phyloP scores from a whole-genome alignment of 2,329 filamentous ascomycete genomes.

The Penicillium sp. region DNA sequence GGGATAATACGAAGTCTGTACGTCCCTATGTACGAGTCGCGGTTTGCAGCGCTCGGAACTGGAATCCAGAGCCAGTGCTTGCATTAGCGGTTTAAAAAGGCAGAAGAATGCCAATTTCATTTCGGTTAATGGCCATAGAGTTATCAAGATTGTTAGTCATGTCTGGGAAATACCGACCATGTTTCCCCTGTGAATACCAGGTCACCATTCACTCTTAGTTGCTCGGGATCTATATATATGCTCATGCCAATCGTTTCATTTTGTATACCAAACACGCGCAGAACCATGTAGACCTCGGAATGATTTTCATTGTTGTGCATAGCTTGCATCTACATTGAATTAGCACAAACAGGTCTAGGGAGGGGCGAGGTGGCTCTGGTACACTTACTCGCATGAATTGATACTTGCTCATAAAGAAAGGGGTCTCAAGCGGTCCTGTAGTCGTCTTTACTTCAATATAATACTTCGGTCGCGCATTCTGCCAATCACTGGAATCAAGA shows the following conservation, averaged over 20 bases:
- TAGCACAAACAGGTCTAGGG: background rate
- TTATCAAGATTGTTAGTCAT: background rate
- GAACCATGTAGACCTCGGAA: constrained; percentile 11
- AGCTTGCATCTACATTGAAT: background rate
- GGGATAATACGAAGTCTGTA: no score
- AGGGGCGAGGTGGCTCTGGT: background rate
- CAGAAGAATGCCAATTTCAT: background rate
- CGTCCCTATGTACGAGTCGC: no score
- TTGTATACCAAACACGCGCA: constrained; percentile 10
- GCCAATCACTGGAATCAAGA: constrained; percentile 4
- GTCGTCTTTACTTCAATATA: constrained; percentile 12
- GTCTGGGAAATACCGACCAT: constrained; percentile 4
- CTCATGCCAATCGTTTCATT: constrained; percentile 6
- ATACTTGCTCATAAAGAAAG: constrained; percentile 10
- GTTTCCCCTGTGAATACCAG: constrained; percentile 5
- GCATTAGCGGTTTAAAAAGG: no score
- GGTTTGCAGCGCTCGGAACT: no score
- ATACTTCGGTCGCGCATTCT: constrained; percentile 5
- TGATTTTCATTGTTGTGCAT: background rate
- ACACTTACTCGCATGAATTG: constrained; percentile 6
- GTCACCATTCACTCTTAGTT: constrained; percentile 5
- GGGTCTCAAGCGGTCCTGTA: constrained; percentile 2
- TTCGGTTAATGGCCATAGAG: background rate
- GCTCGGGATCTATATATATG: constrained; percentile 8
- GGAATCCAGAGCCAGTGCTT: no score